Base-by-base conservation (phyloP, 2,329 filamentous ascomycete genomes). In the Diplodia seriata region DNA sequence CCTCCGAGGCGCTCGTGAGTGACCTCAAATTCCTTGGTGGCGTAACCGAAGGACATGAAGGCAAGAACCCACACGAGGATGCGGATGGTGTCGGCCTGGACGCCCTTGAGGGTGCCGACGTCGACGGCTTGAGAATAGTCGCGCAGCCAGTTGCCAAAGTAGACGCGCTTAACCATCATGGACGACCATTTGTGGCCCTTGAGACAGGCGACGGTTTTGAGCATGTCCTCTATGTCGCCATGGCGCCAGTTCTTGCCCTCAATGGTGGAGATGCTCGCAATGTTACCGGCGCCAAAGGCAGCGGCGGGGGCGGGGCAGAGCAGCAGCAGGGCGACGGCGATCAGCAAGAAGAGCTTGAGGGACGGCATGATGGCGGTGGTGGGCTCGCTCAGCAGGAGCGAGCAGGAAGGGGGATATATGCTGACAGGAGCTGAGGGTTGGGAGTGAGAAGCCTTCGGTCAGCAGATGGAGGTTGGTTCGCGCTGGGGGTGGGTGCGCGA, bases 1-100 rank as follows among this genome's bases (percentile, higher is more conserved):
- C 65, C 57, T 38, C 85, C 85, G 8, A 87, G 78, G 47, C 85
- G 76, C 49, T 86, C 84, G 4, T 80, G 75, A 0, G 85, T 86
- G 53, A 87, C 85, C 71, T 87, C 85, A 69, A 86, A 87, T 70
- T 87, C 85, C 64, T 79, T 81, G 18, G 85, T 87, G 9, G 84
- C 85, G 73, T 86, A 86, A 20, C 85, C 85, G 71, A 86, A 86
- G 54, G 80, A 81, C 81, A 87, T 84, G 75, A 86, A 86, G 2
- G 81, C 84, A 68, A 87, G 76, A 14, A 86, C 81, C 77, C 84
- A 85, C 20, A 87, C 82, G 40, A 87, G 80, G 64, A 86, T 79
- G 40, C 85, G 82, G 54, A 86, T 84, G 29, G 84, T 84, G 61
- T 85, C 82, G 61, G 82, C 82, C 70, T 83, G 83, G 15, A 86